Evolutionary conservation across 2,329 filamentous ascomycete genomes (phyloP), one percentile per base, ranked within the genome.

Genomic region (Thielaviopsis euricoi): DNA sequence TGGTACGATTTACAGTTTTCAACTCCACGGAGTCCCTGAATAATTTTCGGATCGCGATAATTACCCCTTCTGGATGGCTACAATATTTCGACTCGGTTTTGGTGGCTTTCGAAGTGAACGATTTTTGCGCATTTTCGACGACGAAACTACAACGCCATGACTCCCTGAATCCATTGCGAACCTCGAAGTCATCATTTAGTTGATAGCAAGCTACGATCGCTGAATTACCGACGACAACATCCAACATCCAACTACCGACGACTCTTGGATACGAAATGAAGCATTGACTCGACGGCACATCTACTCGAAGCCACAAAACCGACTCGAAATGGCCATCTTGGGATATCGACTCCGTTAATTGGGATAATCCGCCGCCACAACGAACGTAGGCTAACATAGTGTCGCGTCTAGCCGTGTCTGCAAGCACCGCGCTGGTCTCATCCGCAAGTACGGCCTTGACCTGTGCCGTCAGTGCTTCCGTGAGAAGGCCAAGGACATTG

Each of bases 371-470:
- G 13, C 10, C 37, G 37, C 37, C 37, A 43, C 25, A 17, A 10
- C 23, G 21, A 54, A 57, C 43, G 15, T 40, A 23, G 29, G 52
- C 57, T 58, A 58, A 58, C 57, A 23, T 48, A 33, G 17, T n/a
- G 19, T 55, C 13, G 26, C 51, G 26, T 50, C 25, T 63, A 82
- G 79, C 79, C 79, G 79, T 64, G 77, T 82, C 71, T 82, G 79
- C 88, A 89, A 89, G 73, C 91, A 98, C 87, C 85, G 82, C 73
- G 91, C 93, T 71, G 93, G 93, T 94, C 85, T 98, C 68, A 95
- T 98, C 84, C 90, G 93, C 81, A 98, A 98, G 81, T 98, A 98
- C 80, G 91, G 93, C 73, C 82, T 96, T 69, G 89, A 95, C 77
- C 82, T 86, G 72, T 86, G 83, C 81, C 82, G 83, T 80, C 83